Evolutionary conservation across 352 stramenopile species (phyloP).

Genomic region (Pythium volutum): DNA sequence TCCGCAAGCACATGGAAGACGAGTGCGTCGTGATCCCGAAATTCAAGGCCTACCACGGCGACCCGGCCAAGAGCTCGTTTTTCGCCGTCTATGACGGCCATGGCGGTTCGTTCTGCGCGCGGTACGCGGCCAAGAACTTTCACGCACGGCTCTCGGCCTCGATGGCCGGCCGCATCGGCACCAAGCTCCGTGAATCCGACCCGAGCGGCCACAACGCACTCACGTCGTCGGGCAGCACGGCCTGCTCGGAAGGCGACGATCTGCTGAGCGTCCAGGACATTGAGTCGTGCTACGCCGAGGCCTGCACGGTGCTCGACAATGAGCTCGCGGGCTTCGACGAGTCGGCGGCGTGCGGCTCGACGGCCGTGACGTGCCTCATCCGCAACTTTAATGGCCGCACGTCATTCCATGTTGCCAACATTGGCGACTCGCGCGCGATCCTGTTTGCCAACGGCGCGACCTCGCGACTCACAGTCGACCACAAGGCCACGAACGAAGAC

Average conservation of each 20-base stretch:
- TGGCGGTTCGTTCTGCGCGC: constrained; percentile 73
- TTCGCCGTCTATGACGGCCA: constrained; percentile 85
- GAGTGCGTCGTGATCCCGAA: constrained; percentile 74
- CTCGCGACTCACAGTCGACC: constrained; percentile 63
- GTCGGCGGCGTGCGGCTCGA: constrained; percentile 62
- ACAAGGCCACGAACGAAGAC: constrained; percentile 76
- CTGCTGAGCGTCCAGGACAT: constrained; percentile 60
- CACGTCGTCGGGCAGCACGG: constrained; percentile 49
- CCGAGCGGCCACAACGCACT: constrained; percentile 35
- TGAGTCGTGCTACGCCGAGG: constrained; percentile 52
- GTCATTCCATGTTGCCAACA: constrained; percentile 72
- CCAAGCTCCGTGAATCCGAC: constrained; percentile 33
- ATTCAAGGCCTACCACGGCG: constrained; percentile 52
- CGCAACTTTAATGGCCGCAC: constrained; percentile 53
- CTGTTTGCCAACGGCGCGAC: constrained; percentile 50
- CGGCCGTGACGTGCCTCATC: constrained; percentile 73
- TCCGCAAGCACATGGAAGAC: constrained; percentile 82
- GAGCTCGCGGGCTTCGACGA: constrained; percentile 69
- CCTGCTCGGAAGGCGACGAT: constrained; percentile 38
- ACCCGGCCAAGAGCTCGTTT: constrained; percentile 68
- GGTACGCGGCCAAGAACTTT: constrained; percentile 73
- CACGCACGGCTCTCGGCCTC: constrained; percentile 48
- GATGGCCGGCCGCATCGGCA: constrained; percentile 39
- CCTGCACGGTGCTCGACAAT: constrained; percentile 59
- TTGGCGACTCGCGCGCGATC: constrained; percentile 75